These are phyloP conservation scores for Nasturtium officinale DNA, from an alignment of 345 rosid genomes.

Conservation along the genomic window DNA sequence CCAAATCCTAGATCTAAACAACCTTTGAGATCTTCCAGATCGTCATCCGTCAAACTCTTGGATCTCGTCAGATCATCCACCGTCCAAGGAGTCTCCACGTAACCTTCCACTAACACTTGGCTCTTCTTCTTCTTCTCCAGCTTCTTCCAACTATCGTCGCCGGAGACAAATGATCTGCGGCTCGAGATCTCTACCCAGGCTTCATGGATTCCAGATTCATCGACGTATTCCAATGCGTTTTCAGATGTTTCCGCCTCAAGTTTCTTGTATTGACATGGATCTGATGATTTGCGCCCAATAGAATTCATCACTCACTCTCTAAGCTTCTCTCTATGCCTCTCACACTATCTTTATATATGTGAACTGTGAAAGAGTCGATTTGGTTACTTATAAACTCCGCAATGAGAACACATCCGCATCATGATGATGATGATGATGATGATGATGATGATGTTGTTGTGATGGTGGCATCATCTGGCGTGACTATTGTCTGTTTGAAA, in stretches of 20 bases:
- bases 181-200: constrained; percentile 26
- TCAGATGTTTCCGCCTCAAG: background rate
- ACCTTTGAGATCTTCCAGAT: constrained; percentile 86
- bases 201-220: constrained; percentile 13
- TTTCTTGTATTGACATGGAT: background rate
- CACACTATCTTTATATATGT: background rate
- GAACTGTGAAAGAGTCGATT: background rate
- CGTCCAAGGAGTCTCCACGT: constrained; percentile 43
- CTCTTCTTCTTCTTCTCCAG: constrained; percentile 73
- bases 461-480: constrained; percentile 15
- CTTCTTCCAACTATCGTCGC: constrained; percentile 18
- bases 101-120: constrained; percentile 79
- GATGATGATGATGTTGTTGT: constrained; percentile 9
- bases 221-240: background rate
- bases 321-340: background rate
- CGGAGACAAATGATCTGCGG: constrained; percentile 7
- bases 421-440: constrained; percentile 2
- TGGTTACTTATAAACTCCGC: constrained; percentile 32
- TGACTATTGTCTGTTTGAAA: background rate
- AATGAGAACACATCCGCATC: background rate
- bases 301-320: constrained; percentile 20
- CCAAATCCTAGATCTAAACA: constrained; percentile 96
- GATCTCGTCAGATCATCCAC: constrained; percentile 68
- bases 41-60: constrained; percentile 88
- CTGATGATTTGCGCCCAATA: constrained; percentile 21